Percentiles rank a stretch among this genome's conserved stretches.
phyloP scores from a whole-genome alignment of 1,139 yeast species.

The Blastobotrys raffinosifermentans region DNA sequence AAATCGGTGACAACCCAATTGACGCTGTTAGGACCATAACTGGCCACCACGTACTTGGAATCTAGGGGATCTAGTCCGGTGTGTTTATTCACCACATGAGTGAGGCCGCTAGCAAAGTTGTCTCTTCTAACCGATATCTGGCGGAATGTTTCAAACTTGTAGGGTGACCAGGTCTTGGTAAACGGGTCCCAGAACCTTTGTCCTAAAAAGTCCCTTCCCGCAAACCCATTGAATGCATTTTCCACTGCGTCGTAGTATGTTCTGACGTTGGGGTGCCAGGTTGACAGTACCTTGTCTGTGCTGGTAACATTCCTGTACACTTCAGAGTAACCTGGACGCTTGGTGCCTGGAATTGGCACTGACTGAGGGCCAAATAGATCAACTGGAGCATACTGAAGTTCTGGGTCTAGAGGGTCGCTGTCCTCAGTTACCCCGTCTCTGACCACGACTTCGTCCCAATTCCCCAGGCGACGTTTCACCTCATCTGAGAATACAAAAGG shows the following conservation, averaged over 20 bases:
- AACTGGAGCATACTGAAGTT: no score
- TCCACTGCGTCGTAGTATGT: background rate
- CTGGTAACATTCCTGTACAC: constrained; percentile 7
- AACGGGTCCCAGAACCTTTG: background rate
- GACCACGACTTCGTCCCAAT: background rate
- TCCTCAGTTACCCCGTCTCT: background rate
- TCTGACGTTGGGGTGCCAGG: background rate
- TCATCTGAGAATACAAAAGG: background rate
- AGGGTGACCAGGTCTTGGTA: background rate
- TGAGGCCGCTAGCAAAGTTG: background rate
- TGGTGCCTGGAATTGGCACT: background rate
- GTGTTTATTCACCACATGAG: background rate
- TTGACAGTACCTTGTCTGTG: background rate
- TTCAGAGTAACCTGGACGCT: background rate
- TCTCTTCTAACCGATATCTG: background rate
- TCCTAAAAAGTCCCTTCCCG: background rate
- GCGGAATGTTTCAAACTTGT: background rate
- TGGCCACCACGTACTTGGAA: background rate
- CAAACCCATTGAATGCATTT: background rate
- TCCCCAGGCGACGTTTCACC: background rate
- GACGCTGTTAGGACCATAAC: background rate
- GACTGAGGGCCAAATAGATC: no score
- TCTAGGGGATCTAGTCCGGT: background rate
- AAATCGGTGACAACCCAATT: background rate
- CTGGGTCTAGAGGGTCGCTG: background rate